These are phyloP conservation scores for Coprinopsis sp. DNA, from an alignment of 768 basidiomycete species.

Conservation along the genomic window DNA sequence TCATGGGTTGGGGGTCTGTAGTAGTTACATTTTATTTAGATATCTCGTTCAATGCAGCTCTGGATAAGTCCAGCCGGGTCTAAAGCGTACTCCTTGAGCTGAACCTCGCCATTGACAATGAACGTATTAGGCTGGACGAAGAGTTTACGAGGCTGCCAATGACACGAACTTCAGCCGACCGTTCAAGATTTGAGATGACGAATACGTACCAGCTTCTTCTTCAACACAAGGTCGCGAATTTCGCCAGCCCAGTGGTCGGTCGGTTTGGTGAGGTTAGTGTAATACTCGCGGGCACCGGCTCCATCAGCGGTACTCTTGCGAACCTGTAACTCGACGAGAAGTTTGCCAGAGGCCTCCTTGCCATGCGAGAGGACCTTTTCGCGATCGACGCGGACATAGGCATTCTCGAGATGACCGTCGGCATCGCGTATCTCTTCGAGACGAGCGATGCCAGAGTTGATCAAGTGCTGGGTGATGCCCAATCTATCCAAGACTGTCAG, in stretches of 20 bases:
- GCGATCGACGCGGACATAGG: constrained; percentile 74
- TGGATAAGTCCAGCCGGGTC: constrained; percentile 72
- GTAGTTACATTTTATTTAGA: constrained; percentile 40
- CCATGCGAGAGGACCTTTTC: constrained; percentile 61
- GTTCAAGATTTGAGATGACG: constrained; percentile 4
- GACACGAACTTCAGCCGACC: constrained; percentile 2
- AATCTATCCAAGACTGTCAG: constrained; percentile 38
- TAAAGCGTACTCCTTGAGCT: constrained; percentile 75
- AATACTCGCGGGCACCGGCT: constrained; percentile 71
- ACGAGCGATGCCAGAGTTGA: constrained; percentile 61
- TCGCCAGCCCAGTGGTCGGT: constrained; percentile 67
- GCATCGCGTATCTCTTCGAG: constrained; percentile 63
- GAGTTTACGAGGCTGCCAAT: constrained; percentile 68
- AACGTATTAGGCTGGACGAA: constrained; percentile 83
- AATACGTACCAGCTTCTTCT: constrained; percentile 65
- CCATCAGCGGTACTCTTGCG: constrained; percentile 85
- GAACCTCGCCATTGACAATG: constrained; percentile 60
- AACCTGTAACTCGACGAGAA: constrained; percentile 77
- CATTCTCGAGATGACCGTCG: constrained; percentile 57
- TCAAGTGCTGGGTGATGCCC: constrained; percentile 79
- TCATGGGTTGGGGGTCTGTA: no score
- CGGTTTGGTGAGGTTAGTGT: constrained; percentile 75
- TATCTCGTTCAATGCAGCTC: constrained; percentile 71
- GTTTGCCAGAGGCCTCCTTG: constrained; percentile 61
- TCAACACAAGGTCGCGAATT: constrained; percentile 71